Conservation (phyloP, 306 rosid species). For the Boehmeria nivea region DNA sequence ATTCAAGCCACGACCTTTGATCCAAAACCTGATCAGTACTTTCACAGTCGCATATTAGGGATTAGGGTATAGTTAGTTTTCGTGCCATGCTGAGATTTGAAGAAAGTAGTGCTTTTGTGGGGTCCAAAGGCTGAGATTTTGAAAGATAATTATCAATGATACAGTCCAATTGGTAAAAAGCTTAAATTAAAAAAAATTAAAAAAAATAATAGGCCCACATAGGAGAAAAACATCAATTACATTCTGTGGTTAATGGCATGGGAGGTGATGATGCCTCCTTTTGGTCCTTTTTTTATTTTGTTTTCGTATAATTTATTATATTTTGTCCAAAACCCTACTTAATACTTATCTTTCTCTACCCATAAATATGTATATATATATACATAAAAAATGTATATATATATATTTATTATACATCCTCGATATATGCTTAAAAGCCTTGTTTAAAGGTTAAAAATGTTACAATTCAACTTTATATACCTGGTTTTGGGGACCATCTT, state of each 20-base stretch:
- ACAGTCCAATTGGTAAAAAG: conserved; percentile 46
- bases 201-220: conserved; percentile 35
- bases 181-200: conserved; percentile 11
- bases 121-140: conserved; percentile 38
- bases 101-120: conserved; percentile 24
- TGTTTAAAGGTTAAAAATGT: too few relatives aligned
- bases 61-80: neutral
- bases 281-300: conserved; percentile 22
- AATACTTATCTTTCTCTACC: neutral
- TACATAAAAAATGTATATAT: neutral
- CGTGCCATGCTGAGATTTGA: conserved; percentile 7
- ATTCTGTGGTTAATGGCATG: conserved; percentile 50
- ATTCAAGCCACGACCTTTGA: conserved; percentile 7
- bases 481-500: conserved; percentile 12
- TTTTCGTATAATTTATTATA: neutral
- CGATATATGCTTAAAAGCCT: neutral
- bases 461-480: neutral
- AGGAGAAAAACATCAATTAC: conserved; percentile 55
- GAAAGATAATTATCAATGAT: conserved; percentile 39
- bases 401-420: neutral
- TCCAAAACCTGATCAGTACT: neutral
- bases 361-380: neutral
- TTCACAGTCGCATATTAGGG: neutral
- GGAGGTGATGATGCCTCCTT: conserved; percentile 55
- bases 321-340: neutral